Percentiles rank a stretch among this genome's conserved stretches.
phyloP scores from a whole-genome alignment of 768 basidiomycete species.

The Kockovaella imperatae region DNA sequence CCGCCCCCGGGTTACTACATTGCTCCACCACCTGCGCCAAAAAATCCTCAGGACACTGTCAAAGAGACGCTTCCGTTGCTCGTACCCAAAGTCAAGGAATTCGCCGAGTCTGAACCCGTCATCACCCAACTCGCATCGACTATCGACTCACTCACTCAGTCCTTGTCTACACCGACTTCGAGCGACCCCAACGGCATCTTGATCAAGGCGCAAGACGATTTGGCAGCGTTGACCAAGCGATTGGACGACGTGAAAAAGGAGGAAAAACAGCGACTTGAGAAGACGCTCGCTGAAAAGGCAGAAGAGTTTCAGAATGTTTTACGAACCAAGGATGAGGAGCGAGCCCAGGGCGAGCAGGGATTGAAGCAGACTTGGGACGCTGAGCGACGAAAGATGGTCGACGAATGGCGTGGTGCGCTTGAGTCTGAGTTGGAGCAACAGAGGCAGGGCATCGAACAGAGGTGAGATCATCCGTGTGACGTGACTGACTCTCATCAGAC shows the following conservation, averaged over 20 bases:
- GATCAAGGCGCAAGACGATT: conserved; percentile 69
- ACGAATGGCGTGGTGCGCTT: conserved; percentile 76
- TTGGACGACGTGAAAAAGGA: conserved; percentile 73
- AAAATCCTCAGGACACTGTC: conserved; percentile 25
- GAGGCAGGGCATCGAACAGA: conserved; percentile 86
- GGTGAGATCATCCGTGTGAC: conserved; percentile 50
- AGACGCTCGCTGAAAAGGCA: conserved; percentile 69
- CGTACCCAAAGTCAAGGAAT: conserved; percentile 67
- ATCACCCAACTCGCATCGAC: conserved; percentile 83
- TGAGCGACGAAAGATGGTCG: conserved; percentile 64
- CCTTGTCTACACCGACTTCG: conserved; percentile 63
- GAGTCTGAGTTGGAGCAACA: conserved; percentile 77
- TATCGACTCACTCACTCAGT: conserved; percentile 83
- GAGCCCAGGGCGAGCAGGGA: conserved; percentile 76
- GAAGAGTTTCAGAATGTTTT: conserved; percentile 56
- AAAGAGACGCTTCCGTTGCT: conserved; percentile 61
- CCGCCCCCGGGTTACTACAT: conserved; percentile 80
- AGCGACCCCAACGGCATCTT: conserved; percentile 51
- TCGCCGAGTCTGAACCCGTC: conserved; percentile 73
- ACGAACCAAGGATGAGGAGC: conserved; percentile 74
- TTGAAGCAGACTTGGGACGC: conserved; percentile 73
- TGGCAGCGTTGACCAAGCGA: conserved; percentile 65
- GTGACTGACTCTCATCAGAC: conserved; percentile 48
- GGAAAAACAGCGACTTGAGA: conserved; percentile 61
- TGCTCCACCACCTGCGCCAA: conserved; percentile 19